Evolutionary conservation across 2,329 filamentous ascomycete species (phyloP), one percentile per base, ranked within the genome.

Genomic region (Coniochaeta pulveracea): DNA sequence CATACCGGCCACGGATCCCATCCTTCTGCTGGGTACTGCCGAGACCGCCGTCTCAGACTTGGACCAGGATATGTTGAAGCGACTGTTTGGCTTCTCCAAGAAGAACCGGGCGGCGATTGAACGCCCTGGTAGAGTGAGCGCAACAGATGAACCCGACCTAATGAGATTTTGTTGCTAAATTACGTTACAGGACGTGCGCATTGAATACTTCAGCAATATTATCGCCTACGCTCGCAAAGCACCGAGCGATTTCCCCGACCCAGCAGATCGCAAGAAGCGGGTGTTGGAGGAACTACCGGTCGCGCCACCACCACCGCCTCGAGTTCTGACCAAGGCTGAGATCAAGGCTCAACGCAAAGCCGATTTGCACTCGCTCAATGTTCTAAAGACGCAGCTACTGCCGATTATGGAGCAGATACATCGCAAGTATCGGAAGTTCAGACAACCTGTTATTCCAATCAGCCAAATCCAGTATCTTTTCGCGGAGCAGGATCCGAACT

Each of bases 321-420:
- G 76, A 38, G 63, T 72, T 28, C 69, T 74, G 2, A 81, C 77
- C 18, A 88, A 86, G 51, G 82, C 82, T 35, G 84, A 95, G 48
- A 69, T 83, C 38, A 86, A 85, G 51, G 74, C 72, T 3, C 76
- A 89, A 52, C 82, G 81, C 56, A 82, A 85, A 56, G 74, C 75
- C 40, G 93, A 98, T 49, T 78, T 85, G 31, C 77, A 89, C 42
- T 74, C 80, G 9, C 67, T 96, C 34, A 95, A 96, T 52, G 64
- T 80, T 37, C 64, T 98, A 43, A 98, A 96, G 61, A 77, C 93
- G 24, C 67, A 80, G 34, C 76, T 98, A 35, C 88, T 95, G 55
- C 85, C 85, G 2, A 85, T 96, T 44, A 95, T 98, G 86, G 89
- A 98, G 45, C 85, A 95, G 57, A 85, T 98, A 51, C 91, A 93